These are phyloP conservation scores for Silene latifolia DNA, from an alignment of 148 eudicot genomes.

Conservation along the genomic window DNA sequence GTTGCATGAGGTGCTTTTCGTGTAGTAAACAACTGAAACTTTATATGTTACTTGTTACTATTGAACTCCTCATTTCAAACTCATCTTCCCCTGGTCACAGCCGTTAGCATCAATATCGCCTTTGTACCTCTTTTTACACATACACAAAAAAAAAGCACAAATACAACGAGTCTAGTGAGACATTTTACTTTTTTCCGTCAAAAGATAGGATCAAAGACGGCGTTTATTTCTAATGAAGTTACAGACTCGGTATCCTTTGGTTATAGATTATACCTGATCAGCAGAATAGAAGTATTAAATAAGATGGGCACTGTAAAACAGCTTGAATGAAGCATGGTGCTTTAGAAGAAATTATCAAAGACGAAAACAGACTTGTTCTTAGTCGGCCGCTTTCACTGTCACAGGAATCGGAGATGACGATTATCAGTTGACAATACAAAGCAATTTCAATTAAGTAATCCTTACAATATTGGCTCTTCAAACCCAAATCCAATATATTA, in stretches of 20 bases:
- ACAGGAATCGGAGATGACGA: background rate
- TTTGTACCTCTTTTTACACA: no score
- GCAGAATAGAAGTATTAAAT: no score
- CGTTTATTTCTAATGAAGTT: no score
- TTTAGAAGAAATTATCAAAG: slow-evolving; percentile 16
- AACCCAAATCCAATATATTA: no score
- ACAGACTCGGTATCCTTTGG: background rate
- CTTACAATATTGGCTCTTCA: no score
- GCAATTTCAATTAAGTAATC: no score
- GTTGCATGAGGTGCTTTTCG: background rate
- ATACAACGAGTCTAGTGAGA: no score
- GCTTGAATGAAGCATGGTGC: slow-evolving; percentile 31
- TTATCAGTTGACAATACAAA: background rate
- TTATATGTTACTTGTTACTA: background rate
- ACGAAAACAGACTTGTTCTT: background rate
- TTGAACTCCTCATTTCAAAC: background rate
- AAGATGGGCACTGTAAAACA: slow-evolving; percentile 18
- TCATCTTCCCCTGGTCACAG: background rate
- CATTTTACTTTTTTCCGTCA: no score
- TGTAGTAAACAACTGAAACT: slow-evolving; percentile 7
- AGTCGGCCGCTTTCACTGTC: background rate
- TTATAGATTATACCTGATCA: no score
- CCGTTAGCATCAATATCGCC: no score
- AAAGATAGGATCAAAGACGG: no score
- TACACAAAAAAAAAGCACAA: no score